Evolutionary conservation across 2,329 filamentous ascomycete species (phyloP).

Genomic region (Blastomyces emzantsi): DNA sequence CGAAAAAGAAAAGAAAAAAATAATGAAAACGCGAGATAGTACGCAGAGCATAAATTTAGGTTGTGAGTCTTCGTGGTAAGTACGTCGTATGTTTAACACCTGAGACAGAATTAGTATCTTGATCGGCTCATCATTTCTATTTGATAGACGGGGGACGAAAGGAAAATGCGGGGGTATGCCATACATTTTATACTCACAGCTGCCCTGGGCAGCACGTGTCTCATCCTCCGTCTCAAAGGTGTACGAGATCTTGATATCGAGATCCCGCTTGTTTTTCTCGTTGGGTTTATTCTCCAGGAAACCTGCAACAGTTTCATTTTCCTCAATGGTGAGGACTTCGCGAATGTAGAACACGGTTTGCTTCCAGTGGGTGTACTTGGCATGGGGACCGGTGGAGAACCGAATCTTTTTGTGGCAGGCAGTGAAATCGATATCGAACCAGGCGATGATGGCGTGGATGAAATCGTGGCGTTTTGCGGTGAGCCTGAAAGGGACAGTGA

Average conservation of each 20-base stretch:
- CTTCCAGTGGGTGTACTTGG: conserved; percentile 99
- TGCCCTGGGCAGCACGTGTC: conserved; percentile 58
- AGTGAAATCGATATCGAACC: conserved; percentile 99
- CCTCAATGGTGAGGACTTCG: conserved; percentile 84
- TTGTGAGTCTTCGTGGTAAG: neutral
- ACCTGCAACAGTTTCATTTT: conserved; percentile 70
- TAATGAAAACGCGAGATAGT: conserved; percentile 16
- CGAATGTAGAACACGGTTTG: conserved; percentile 98
- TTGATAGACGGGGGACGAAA: neutral
- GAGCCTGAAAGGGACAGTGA: conserved; percentile 69
- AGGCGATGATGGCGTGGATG: conserved; percentile 89
- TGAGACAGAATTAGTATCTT: conserved; percentile 22
- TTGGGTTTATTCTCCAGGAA: conserved; percentile 77
- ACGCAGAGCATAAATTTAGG: conserved; percentile 19
- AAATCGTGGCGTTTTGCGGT: conserved; percentile 79
- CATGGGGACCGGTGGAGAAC: conserved; percentile 95
- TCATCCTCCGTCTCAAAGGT: conserved; percentile 66
- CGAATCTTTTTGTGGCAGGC: conserved; percentile 96
- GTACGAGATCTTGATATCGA: conserved; percentile 86
- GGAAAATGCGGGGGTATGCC: neutral
- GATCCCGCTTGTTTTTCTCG: conserved; percentile 84
- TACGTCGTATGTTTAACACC: conserved; percentile 19
- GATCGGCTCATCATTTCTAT: neutral
- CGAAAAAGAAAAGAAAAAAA: neutral
- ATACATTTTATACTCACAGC: conserved; percentile 67